Evolutionary conservation across 352 stramenopile species (phyloP).

Genomic region (Aphanomyces stellatus): DNA sequence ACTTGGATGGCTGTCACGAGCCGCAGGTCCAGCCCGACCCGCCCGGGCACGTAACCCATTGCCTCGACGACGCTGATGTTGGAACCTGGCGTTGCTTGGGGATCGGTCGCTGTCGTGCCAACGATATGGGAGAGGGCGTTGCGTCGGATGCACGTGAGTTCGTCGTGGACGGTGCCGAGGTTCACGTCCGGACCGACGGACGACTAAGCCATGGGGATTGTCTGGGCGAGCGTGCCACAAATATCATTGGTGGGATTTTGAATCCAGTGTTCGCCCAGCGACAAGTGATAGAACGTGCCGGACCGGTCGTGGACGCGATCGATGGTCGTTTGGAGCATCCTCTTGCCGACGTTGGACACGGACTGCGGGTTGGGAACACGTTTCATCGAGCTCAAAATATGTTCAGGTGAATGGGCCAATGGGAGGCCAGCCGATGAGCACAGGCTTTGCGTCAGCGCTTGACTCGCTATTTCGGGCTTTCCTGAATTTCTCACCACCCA

Average conservation of each 20-base stretch:
- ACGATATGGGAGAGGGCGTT: neutral
- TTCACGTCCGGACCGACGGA: neutral
- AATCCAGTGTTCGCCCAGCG: neutral
- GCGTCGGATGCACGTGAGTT: conserved; percentile 5
- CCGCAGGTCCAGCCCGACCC: neutral
- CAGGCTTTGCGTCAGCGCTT: too few species aligned
- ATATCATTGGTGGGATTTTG: neutral
- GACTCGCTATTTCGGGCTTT: too few species aligned
- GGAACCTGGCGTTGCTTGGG: too few species aligned
- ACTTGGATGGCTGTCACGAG: neutral
- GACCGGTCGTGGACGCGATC: neutral
- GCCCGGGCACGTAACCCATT: neutral
- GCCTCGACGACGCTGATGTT: neutral
- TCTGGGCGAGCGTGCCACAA: neutral
- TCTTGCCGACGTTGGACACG: neutral
- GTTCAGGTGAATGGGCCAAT: too few species aligned
- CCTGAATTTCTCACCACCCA: too few species aligned
- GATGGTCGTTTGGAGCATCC: neutral
- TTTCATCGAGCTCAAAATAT: too few species aligned
- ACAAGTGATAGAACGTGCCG: neutral
- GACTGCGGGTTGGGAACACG: too few species aligned
- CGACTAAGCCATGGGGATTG: neutral
- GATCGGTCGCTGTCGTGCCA: neutral
- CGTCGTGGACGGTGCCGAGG: neutral
- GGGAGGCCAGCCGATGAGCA: too few species aligned